These are phyloP conservation scores for Didymella glomerata DNA, from an alignment of 2,329 filamentous ascomycete genomes.

Conservation along the genomic window DNA sequence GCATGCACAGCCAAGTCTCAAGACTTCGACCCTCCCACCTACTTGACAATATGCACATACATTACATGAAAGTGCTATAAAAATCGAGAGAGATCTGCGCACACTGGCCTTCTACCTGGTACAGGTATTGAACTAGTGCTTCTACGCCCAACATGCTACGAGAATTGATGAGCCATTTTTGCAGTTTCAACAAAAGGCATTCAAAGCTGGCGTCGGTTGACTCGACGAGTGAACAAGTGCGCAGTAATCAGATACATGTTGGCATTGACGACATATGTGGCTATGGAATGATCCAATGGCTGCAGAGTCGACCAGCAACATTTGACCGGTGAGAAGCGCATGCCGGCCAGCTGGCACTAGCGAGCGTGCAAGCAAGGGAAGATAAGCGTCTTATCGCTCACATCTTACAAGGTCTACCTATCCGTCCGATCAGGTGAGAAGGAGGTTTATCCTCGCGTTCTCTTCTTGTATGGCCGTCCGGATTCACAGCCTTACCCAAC, in stretches of 20 bases:
- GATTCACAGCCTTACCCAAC: neutral
- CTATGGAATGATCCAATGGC: neutral
- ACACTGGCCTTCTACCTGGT: neutral
- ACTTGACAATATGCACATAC: neutral
- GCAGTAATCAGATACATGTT: neutral
- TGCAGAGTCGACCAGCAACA: neutral
- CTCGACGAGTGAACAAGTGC: neutral
- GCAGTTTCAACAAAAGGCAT: no score
- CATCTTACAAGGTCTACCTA: neutral
- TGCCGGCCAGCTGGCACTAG: neutral
- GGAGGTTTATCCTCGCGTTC: neutral
- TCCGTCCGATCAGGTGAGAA: neutral
- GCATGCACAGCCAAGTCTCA: neutral
- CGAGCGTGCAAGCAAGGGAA: neutral
- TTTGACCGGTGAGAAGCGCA: neutral
- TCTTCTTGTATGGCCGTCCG: neutral
- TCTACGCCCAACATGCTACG: no score
- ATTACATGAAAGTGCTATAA: neutral
- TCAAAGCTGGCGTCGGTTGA: neutral
- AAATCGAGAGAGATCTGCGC: neutral
- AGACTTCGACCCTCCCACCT: neutral
- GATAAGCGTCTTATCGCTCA: neutral
- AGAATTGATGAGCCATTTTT: no score
- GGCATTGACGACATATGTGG: neutral
- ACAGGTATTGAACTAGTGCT: neutral